These are phyloP conservation scores for Penicillium concentricum DNA, from an alignment of 2,329 filamentous ascomycete genomes.

Conservation along the genomic window DNA sequence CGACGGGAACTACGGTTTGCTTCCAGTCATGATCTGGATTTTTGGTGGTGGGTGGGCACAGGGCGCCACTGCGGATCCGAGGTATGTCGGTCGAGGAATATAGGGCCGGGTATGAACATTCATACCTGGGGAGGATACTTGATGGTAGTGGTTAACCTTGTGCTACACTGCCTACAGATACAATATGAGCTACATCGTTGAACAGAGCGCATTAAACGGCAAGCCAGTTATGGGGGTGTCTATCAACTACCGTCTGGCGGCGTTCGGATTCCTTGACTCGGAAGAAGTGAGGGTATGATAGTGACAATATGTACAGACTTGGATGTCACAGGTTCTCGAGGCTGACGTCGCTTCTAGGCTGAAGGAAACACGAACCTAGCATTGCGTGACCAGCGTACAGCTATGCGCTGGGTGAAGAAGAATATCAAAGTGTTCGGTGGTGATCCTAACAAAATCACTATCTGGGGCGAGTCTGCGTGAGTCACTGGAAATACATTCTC, in stretches of 20 bases:
- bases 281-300: constrained; percentile 28
- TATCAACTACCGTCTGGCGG: constrained; percentile 32
- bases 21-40: constrained; percentile 35
- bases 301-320: background rate
- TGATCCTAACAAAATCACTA: constrained; percentile 33
- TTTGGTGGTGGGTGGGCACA: constrained; percentile 33
- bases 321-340: background rate
- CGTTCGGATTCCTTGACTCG: constrained; percentile 34
- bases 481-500: background rate
- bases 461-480: constrained; percentile 39
- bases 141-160: background rate
- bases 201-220: constrained; percentile 27
- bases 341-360: constrained; percentile 12
- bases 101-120: background rate
- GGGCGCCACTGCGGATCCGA: constrained; percentile 32
- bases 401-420: constrained; percentile 38
- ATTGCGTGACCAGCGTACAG: constrained; percentile 35
- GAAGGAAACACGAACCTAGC: constrained; percentile 31
- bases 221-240: constrained; percentile 33
- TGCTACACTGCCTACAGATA: constrained; percentile 19
- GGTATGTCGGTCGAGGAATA: constrained; percentile 15
- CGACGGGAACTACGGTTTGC: background rate
- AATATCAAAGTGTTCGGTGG: constrained; percentile 37
- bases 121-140: too few species aligned
- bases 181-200: constrained; percentile 34